Evolutionary conservation across 371 early-diverging fungal species (phyloP), one percentile per base, ranked within the genome.

Genomic region (Mucor ambiguus): DNA sequence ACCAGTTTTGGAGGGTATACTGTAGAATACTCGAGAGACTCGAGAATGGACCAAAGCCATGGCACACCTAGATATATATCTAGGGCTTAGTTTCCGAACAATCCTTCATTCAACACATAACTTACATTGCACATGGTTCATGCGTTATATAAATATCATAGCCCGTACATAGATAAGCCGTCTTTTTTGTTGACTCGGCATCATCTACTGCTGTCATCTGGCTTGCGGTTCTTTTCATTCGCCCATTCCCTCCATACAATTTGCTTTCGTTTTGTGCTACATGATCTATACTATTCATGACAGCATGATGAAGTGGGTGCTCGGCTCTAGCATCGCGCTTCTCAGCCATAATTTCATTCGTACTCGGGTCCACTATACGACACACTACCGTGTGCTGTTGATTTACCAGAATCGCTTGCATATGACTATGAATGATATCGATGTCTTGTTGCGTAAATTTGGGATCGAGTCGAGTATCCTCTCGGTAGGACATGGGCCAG

Each of bases 11-110:
- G 82, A 83, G n/a, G 86, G 80, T 52, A 77, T 72, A 35, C 78
- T 79, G 55, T 91, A 93, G 73, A 91, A 92, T 8, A 93, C 93
- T 20, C 91, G 85, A 8, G 85, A 83, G 24, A 93, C 83, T 18
- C 93, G 83, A 5, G 93, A 93, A 76, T 93, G 93, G 7, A 93
- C 85, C 20, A 93, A 68, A 1, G 90, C 92, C 93, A 93, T 93
- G 3, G 90, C 76, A 68, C 93, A 92, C 88, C 89, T 89, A 35
- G 12, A 49, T 11, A 37, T 37, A 24, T 52, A 4, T 26, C 14
- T 0, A 12, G 1, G 12, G 12, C 28, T 46, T 20, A 46, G 28
- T 52, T 14, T 16, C 52, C 26, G 16, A 52, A 14, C 33, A 3
- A 3, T 33, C 16, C 16, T 5, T 3, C 4, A 11, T 44, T 44